These are phyloP conservation scores for Cucumis variabilis DNA, from an alignment of 331 rosid genomes.

Conservation along the genomic window DNA sequence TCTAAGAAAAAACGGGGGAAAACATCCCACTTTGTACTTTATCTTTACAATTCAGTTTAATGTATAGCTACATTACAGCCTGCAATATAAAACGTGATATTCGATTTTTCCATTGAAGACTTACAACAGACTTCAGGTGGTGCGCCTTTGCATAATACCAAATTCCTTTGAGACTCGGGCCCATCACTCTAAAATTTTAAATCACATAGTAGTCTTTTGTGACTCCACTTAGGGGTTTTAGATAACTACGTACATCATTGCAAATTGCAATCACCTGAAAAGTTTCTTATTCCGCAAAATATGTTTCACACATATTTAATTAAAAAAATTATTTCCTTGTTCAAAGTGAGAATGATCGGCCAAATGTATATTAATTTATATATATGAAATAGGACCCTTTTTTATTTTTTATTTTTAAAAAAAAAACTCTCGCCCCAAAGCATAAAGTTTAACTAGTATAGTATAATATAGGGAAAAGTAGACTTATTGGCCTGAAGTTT, in stretches of 20 bases:
- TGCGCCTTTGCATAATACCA: background rate
- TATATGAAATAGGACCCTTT: background rate
- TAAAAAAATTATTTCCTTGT: background rate
- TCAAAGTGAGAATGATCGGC: background rate
- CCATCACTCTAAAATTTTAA: background rate
- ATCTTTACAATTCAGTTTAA: background rate
- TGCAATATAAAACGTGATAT: background rate
- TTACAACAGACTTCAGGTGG: background rate
- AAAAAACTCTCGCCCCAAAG: background rate
- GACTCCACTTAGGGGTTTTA: background rate
- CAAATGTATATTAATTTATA: background rate
- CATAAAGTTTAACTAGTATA: background rate
- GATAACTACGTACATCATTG: background rate
- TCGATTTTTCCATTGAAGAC: background rate
- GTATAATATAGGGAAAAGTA: background rate
- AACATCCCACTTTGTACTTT: background rate
- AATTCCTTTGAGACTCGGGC: background rate
- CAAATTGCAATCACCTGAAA: background rate
- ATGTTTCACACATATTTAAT: background rate
- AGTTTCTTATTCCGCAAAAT: background rate
- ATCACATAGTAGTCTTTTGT: constrained; percentile 1
- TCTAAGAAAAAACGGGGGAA: background rate
- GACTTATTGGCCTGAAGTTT: no score
- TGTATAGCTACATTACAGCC: background rate
- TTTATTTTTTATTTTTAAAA: no score